phyloP scores from a whole-genome alignment of 1,139 yeast genomes.

The Magnusiomyces clavatus region DNA sequence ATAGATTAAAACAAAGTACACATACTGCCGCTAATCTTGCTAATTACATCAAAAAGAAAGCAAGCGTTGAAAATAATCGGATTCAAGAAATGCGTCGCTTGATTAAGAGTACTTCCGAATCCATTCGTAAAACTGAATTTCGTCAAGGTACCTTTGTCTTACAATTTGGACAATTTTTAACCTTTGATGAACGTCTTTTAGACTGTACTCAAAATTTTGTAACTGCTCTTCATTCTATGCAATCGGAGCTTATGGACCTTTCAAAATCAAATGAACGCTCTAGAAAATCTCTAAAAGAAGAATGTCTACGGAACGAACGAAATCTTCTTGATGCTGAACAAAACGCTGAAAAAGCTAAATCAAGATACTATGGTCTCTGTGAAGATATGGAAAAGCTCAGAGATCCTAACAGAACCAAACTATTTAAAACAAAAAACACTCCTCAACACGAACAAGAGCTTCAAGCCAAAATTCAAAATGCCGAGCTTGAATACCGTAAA shows the following conservation, averaged over 20 bases:
- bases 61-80: slow-evolving; percentile 72
- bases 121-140: slow-evolving; percentile 42
- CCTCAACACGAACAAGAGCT: slow-evolving; percentile 92
- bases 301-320: slow-evolving; percentile 72
- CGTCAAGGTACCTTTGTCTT: slow-evolving; percentile 63
- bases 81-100: slow-evolving; percentile 64
- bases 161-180: slow-evolving; percentile 61
- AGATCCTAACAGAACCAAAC: slow-evolving; percentile 74
- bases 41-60: slow-evolving; percentile 69
- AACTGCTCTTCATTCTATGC: slow-evolving; percentile 73
- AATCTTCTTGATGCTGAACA: slow-evolving; percentile 75
- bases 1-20: slow-evolving; percentile 70
- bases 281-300: slow-evolving; percentile 73
- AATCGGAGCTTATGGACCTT: slow-evolving; percentile 74
- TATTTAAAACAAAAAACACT: slow-evolving; percentile 66
- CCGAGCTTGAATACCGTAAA: slow-evolving; percentile 79
- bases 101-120: slow-evolving; percentile 46
- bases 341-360: slow-evolving; percentile 82
- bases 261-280: slow-evolving; percentile 59
- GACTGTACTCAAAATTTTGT: slow-evolving; percentile 72
- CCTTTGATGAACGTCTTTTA: slow-evolving; percentile 67
- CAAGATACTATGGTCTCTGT: slow-evolving; percentile 71
- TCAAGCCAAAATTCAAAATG: slow-evolving; percentile 66
- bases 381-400: slow-evolving; percentile 80
- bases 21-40: slow-evolving; percentile 80